Percentiles rank a stretch among this genome's conserved stretches.
phyloP scores from a whole-genome alignment of 106 monocot species.

The Apostasia ramifera region DNA sequence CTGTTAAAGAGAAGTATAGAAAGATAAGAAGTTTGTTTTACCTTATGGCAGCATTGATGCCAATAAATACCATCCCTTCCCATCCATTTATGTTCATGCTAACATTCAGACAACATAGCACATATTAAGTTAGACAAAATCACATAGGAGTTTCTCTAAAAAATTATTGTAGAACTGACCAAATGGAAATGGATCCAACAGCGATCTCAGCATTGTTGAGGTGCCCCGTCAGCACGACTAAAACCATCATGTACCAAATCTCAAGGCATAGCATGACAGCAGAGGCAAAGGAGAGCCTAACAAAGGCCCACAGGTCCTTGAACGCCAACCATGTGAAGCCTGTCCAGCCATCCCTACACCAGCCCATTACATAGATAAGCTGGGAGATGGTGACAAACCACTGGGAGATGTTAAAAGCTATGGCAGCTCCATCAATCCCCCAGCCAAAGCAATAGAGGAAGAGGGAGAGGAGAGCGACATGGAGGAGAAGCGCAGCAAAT shows the following conservation, averaged over 20 bases:
- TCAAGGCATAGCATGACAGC: slow-evolving; percentile 88
- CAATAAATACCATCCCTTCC: slow-evolving; percentile 79
- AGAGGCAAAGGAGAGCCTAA: slow-evolving; percentile 58
- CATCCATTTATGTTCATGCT: slow-evolving; percentile 94
- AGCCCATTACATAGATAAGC: slow-evolving; percentile 39
- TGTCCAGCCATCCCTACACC: slow-evolving; percentile 68
- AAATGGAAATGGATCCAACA: slow-evolving; percentile 70
- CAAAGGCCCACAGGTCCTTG: slow-evolving; percentile 66
- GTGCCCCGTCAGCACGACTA: slow-evolving; percentile 72
- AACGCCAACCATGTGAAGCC: slow-evolving; percentile 58
- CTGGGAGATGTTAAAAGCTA: slow-evolving; percentile 37
- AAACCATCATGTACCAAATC: slow-evolving; percentile 83
- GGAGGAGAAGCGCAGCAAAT: slow-evolving; percentile 32
- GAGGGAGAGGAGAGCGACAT: slow-evolving; percentile 32
- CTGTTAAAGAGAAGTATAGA: no score
- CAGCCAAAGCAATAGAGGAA: slow-evolving; percentile 50
- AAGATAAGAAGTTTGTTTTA: not conserved
- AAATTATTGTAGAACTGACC: slow-evolving; percentile 25
- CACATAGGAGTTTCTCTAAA: not conserved
- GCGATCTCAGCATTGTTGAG: slow-evolving; percentile 67
- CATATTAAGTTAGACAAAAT: no score
- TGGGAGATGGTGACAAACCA: slow-evolving; percentile 46
- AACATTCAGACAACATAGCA: not conserved
- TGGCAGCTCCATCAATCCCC: slow-evolving; percentile 58
- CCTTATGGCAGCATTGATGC: slow-evolving; percentile 81